A percentile compares a stretch with the other conserved stretches of the same genome.
phyloP scores from a whole-genome alignment of 805 yeast species.

The Saccharomyces cerevisiae region DNA sequence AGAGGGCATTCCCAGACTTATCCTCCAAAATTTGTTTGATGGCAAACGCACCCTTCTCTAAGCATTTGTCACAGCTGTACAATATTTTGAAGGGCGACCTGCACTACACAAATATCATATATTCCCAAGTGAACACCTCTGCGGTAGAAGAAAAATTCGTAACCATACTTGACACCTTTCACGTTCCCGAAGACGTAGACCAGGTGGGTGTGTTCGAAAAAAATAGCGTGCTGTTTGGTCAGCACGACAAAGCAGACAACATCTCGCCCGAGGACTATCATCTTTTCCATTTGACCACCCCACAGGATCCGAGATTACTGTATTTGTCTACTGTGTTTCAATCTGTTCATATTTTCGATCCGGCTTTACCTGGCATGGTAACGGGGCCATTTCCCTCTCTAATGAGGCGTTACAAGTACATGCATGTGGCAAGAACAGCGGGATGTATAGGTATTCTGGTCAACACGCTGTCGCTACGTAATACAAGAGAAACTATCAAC shows the following conservation, averaged over 20 bases:
- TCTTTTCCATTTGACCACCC: conserved; percentile 62
- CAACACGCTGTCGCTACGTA: conserved; percentile 75
- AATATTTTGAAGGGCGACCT: conserved; percentile 18
- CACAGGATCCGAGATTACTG: conserved; percentile 72
- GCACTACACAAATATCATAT: conserved; percentile 32
- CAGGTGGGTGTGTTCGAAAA: not conserved
- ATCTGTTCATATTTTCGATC: conserved; percentile 44
- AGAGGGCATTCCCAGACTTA: conserved; percentile 33
- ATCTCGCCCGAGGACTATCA: conserved; percentile 38
- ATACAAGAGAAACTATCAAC: conserved; percentile 61
- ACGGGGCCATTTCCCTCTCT: conserved; percentile 70
- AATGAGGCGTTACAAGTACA: conserved; percentile 73
- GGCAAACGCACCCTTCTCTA: conserved; percentile 66
- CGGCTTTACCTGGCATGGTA: conserved; percentile 25
- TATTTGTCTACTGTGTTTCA: conserved; percentile 65
- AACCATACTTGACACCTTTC: not conserved
- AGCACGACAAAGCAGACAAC: conserved; percentile 2
- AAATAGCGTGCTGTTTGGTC: not conserved
- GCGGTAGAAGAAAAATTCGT: not conserved
- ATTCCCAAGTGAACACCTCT: conserved; percentile 33
- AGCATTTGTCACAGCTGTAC: conserved; percentile 36
- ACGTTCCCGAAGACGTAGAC: not conserved
- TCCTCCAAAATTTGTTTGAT: conserved; percentile 48
- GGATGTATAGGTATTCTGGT: conserved; percentile 88
- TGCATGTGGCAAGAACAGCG: conserved; percentile 85